Evolutionary conservation across 495 filamentous ascomycete species (phyloP).

Genomic region (Massariosphaeria phaeospora): DNA sequence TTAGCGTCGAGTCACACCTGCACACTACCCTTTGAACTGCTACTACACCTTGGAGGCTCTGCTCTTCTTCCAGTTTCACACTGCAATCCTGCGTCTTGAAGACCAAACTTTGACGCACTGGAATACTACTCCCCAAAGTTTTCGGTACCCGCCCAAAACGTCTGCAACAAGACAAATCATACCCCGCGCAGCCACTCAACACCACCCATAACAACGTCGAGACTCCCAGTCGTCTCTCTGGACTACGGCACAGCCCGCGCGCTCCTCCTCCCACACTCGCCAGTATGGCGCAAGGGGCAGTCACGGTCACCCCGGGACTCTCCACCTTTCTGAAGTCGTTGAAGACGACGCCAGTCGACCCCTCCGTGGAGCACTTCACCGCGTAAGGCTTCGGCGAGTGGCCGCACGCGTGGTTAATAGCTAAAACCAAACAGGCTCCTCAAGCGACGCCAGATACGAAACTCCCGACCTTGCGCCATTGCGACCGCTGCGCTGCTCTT

Average conservation of each 20-base stretch:
- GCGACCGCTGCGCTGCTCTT: slow-evolving; percentile 85
- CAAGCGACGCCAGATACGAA: slow-evolving; percentile 81
- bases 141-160: no score
- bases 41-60: no score
- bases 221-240: no score
- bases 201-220: no score
- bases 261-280: background rate
- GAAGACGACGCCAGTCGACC: slow-evolving; percentile 65
- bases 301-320: slow-evolving; percentile 51
- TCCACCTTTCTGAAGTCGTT: slow-evolving; percentile 72
- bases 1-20: slow-evolving; percentile 7
- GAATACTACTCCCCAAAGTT: no score
- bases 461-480: slow-evolving; percentile 79
- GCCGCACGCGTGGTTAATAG: background rate
- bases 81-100: no score
- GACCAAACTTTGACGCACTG: no score
- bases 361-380: slow-evolving; percentile 73
- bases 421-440: slow-evolving; percentile 58
- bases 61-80: no score
- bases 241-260: background rate
- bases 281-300: slow-evolving; percentile 17
- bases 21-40: background rate
- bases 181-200: no score
- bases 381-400: slow-evolving; percentile 50
- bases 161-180: no score